phyloP scores from a whole-genome alignment of 768 basidiomycete genomes.

The Daedaleopsis nitida region DNA sequence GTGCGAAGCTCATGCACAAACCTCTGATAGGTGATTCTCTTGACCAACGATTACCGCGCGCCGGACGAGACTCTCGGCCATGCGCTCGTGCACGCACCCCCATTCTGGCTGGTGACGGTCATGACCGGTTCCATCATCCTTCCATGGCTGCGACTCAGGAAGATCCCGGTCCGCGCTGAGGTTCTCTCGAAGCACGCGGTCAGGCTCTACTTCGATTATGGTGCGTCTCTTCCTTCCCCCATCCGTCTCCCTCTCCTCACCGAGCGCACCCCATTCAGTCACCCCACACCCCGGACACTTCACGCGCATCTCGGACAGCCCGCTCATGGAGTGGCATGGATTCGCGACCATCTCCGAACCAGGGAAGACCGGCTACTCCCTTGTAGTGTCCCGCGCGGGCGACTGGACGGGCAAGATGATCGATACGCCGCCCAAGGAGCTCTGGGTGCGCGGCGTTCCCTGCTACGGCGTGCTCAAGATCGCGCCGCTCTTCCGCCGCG shows the following conservation, averaged over 20 bases:
- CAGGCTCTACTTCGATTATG: slow-evolving; percentile 60
- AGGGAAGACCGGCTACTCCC: slow-evolving; percentile 44
- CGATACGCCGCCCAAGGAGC: slow-evolving; percentile 49
- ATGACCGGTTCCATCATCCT: slow-evolving; percentile 56
- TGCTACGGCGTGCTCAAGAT: slow-evolving; percentile 57
- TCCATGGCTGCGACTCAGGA: slow-evolving; percentile 62
- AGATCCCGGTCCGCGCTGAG: slow-evolving; percentile 53
- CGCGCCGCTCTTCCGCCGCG: slow-evolving; percentile 54
- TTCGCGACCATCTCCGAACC: slow-evolving; percentile 55
- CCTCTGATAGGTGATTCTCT: slow-evolving; percentile 44
- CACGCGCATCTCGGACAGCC: slow-evolving; percentile 42
- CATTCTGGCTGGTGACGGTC: slow-evolving; percentile 60
- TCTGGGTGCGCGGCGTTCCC: slow-evolving; percentile 63
- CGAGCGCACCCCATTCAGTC: slow-evolving; percentile 23
- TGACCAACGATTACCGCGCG: slow-evolving; percentile 54
- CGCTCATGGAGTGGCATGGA: slow-evolving; percentile 59
- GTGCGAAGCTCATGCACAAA: slow-evolving; percentile 28
- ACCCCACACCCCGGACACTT: slow-evolving; percentile 38
- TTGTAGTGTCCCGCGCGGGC: slow-evolving; percentile 58
- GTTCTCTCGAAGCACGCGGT: slow-evolving; percentile 59
- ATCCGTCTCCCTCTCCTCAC: slow-evolving; percentile 19
- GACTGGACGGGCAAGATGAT: slow-evolving; percentile 63
- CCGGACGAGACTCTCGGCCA: slow-evolving; percentile 41
- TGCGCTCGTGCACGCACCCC: slow-evolving; percentile 44
- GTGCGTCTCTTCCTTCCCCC: slow-evolving; percentile 31